Evolutionary conservation across 1,284 basidiomycete genomes (phyloP), one percentile per base, ranked within the genome.

Genomic region (Ganoderma meredithae): DNA sequence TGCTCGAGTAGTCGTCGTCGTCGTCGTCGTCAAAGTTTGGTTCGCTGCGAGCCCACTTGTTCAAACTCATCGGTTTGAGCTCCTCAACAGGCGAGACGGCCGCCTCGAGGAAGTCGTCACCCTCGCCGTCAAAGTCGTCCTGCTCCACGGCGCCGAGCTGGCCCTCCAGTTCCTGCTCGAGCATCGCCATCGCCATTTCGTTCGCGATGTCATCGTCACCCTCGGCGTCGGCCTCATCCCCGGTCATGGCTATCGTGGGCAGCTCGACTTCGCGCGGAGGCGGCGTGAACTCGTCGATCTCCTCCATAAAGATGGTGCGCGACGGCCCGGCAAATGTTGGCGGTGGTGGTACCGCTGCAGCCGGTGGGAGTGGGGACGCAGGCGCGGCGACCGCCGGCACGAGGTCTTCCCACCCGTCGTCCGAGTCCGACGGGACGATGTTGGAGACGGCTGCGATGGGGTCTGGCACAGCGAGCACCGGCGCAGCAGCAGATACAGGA

Each of bases 1-100:
- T 90, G 47, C 85, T 86, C 52, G 86, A 83, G 66, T 83, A 88
- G 65, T 89, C 89, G 63, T 91, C 87, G 44, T 83, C 83, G 60
- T 31, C 89, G 44, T 91, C 87, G 47, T 83, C 83, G 60, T 73
- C 81, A 44, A 71, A 72, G 41, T 67, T 66, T n/a, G 27, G 56
- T 17, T 33, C 65, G 13, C 67, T 69, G 27, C 80, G 81, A 17
- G 83, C 87, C 67, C 86, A 81, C 73, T 85, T 81, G 68, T 84
- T 84, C 76, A 90, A 71, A 53, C 88, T 88, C 40, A 90, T 83
- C 17, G 88, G 88, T 58, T 76, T 77, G 66, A 78, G 76, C 53
- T 74, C 74, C 41, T 80, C 79, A 59, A 82, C 83, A n/a, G 82
- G 80, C 22, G 81, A 79, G 69, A 85, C 77, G 25, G 79, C 86